Conservation (phyloP, 768 basidiomycete genomes). For the Serendipita sp. region DNA sequence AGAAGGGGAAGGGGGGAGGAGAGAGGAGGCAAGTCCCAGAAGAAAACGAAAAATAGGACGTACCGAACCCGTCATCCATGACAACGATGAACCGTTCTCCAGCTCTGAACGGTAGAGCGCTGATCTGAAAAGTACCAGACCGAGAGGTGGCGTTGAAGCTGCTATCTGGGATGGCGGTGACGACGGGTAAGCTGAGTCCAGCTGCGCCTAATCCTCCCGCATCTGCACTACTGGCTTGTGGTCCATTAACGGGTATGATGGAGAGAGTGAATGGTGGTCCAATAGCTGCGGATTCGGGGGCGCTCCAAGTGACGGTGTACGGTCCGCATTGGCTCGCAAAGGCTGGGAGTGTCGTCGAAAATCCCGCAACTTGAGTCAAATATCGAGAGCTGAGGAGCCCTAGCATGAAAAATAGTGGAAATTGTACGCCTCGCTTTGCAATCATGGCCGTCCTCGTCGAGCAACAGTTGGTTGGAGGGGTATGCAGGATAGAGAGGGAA, state of each 20-base stretch:
- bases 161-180: neutral
- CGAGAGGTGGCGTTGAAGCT: neutral
- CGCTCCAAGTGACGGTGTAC: neutral
- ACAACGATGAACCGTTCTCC: neutral
- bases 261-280: neutral
- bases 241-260: slow-evolving; percentile 1
- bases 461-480: too few species aligned
- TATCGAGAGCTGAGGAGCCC: too few species aligned
- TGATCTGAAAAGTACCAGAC: neutral
- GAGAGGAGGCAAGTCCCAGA: too few species aligned
- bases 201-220: neutral
- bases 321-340: neutral
- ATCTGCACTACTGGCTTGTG: neutral
- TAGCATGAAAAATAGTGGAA: too few species aligned
- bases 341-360: neutral
- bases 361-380: neutral
- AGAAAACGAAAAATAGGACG: neutral
- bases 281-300: neutral
- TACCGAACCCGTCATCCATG: slow-evolving; percentile 4
- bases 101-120: neutral
- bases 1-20: too few species aligned
- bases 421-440: too few species aligned
- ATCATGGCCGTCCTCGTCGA: too few species aligned
- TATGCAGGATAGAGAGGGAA: too few species aligned
- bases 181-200: neutral